Evolutionary conservation across 2,329 filamentous ascomycete species (phyloP), one percentile per base, ranked within the genome.

Genomic region (Periglandula ipomoeae): DNA sequence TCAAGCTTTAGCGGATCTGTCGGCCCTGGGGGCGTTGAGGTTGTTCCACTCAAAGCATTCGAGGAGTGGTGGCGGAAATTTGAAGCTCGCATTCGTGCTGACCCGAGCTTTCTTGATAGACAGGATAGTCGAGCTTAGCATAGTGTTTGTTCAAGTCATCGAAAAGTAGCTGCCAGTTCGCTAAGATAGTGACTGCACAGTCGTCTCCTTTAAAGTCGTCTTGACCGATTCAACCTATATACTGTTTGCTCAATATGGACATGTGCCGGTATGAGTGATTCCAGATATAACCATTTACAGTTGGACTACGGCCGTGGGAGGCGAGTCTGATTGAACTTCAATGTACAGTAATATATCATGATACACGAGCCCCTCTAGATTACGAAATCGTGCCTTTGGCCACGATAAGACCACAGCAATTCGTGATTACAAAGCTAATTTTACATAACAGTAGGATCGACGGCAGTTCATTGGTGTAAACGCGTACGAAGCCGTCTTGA

Each of bases 51-150:
- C 55, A 93, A 87, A 69, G 88, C 87, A 5, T 98, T 98, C 65
- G 85, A 94, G 69, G 89, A 95, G 50, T 98, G 94, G 93, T 98
- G 94, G 93, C 78, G 75, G 52, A 97, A 96, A 68, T 98, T 98
- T 69, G 91, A 98, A 71, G 79, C 81, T 52, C 84, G 83, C 61
- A 78, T 98, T 35, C 84, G 90, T 58, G 76, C 80, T 55, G 93
- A 98, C 69, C 91, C 93, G 0, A 79, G 81, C 6, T 98, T 98
- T 64, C 71, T 98, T 56, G 90, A 97, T 68, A 80, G 84, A 59
- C 65, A 68, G 42, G 52, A 54, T 24, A 59, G 65, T 35, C 61
- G 35, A 53, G 44, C 15, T 20, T 30, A 8, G 5, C 13, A 43
- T 4, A 13, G 8, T 23, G 10, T 32, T 19, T 6, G 19, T 19